phyloP scores from a whole-genome alignment of 305 asterid genomes.

The Fraxinus nigra region DNA sequence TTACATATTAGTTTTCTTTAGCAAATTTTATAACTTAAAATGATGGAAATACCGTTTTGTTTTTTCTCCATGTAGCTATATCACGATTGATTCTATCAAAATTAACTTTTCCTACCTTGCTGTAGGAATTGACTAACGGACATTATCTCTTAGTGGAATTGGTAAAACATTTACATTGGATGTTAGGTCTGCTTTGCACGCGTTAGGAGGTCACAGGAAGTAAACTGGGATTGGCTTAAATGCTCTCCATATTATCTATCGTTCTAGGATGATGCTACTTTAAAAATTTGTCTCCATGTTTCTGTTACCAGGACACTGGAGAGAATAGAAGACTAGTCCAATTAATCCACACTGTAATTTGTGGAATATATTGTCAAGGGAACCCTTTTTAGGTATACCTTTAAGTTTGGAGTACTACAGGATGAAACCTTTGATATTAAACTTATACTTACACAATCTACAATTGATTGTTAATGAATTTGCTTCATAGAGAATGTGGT shows the following conservation, averaged over 20 bases:
- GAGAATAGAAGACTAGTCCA: not conserved
- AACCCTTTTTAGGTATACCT: too few species aligned
- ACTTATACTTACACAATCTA: not conserved
- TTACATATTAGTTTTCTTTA: not conserved
- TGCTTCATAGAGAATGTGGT: slow-evolving; percentile 5
- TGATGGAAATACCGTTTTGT: not conserved
- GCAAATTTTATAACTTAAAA: not conserved
- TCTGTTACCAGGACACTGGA: not conserved
- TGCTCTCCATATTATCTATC: not conserved
- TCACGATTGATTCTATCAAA: not conserved
- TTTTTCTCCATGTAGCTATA: not conserved
- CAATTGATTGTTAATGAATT: not conserved
- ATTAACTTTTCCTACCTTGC: not conserved
- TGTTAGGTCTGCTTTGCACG: not conserved
- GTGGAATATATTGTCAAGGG: not conserved
- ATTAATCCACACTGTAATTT: not conserved
- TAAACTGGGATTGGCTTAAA: not conserved
- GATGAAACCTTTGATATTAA: not conserved
- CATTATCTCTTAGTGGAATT: not conserved
- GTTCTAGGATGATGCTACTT: not conserved
- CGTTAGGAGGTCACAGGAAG: not conserved
- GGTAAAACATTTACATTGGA: not conserved
- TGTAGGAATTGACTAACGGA: not conserved
- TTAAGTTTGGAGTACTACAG: too few species aligned
- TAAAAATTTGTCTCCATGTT: not conserved